Evolutionary conservation across 352 stramenopile genomes (phyloP), one percentile per base, ranked within the genome.

Genomic region (Phytopythium boreale): DNA sequence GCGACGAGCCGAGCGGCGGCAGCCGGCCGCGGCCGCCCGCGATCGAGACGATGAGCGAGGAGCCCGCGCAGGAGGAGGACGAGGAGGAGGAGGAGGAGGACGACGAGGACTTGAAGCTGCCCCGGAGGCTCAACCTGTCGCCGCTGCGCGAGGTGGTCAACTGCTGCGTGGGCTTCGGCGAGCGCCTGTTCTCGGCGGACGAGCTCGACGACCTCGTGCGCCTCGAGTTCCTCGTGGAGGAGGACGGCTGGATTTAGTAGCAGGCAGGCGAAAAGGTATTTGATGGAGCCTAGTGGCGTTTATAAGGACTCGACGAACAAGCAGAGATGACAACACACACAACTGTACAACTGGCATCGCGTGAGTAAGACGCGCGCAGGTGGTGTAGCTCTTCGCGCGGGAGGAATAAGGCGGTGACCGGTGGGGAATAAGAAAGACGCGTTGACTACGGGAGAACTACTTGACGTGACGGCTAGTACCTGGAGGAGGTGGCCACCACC

Each of bases 161-260:
- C 68, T 77, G 68, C 58, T 92, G 80, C 59, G 72, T 87, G 24
- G 82, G 78, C 68, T 87, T 76, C 52, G 79, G 79, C n/a, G 70
- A 82, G 55, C 69, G 79, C 61, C 41, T 79, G 31, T 92, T 90
- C 62, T 70, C 66, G 19, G 67, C 63, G 14, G 68, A 81, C 4
- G 82, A 90, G 52, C 64, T 92, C 14, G 75, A 77, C 46, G 79
- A 92, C 53, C 69, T 92, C 55, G 80, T 89, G 49, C 82, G 74
- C 34, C 76, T 92, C 56, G 77, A 92, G 77, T 89, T 90, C 64
- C 79, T 92, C 59, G 82, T 91, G 2, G 84, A 92, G 65, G 84
- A 92, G 66, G 84, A 92, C 67, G 84, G 84, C 36, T 92, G 84
- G 84, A 90, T 92, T 59, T 92, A 88, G 26, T 22, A 57, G 50